Evolutionary conservation across 1,284 basidiomycete species (phyloP).

Genomic region (Heterobasidion parviporum): DNA sequence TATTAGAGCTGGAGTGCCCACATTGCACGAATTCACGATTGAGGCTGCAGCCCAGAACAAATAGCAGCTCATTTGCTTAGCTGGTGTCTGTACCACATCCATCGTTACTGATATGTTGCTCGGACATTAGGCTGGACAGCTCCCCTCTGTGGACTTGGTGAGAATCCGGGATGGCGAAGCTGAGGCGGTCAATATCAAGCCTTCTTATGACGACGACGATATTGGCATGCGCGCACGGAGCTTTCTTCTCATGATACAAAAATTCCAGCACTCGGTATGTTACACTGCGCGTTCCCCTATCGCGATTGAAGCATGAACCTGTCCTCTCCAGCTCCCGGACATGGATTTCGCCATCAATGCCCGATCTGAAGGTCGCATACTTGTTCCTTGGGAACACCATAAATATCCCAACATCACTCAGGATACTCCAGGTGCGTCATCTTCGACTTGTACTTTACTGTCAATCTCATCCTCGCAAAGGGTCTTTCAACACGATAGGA

Average conservation of each 20-base stretch:
- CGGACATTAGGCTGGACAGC: constrained; percentile 51
- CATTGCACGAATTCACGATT: neutral
- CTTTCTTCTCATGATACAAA: constrained; percentile 66
- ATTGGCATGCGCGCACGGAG: constrained; percentile 72
- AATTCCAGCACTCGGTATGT: constrained; percentile 60
- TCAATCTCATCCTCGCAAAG: constrained; percentile 24
- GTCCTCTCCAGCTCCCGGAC: constrained; percentile 61
- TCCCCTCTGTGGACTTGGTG: constrained; percentile 82
- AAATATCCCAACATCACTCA: constrained; percentile 64
- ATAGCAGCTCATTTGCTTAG: no score
- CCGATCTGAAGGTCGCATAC: constrained; percentile 84
- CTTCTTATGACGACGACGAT: constrained; percentile 55
- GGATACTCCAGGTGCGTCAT: constrained; percentile 39
- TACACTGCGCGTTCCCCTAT: neutral
- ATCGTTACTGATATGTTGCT: neutral
- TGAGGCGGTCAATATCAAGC: constrained; percentile 53
- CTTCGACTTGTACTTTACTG: neutral
- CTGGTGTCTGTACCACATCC: neutral
- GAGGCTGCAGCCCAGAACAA: no score
- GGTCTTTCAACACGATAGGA: constrained; percentile 51
- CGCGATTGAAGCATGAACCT: constrained; percentile 1
- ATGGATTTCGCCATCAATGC: constrained; percentile 91
- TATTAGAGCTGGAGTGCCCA: neutral
- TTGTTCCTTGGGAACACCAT: constrained; percentile 82
- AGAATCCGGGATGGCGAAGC: constrained; percentile 61